Base-by-base conservation (phyloP, 352 stramenopile species). In the Phytopythium aichiense region DNA sequence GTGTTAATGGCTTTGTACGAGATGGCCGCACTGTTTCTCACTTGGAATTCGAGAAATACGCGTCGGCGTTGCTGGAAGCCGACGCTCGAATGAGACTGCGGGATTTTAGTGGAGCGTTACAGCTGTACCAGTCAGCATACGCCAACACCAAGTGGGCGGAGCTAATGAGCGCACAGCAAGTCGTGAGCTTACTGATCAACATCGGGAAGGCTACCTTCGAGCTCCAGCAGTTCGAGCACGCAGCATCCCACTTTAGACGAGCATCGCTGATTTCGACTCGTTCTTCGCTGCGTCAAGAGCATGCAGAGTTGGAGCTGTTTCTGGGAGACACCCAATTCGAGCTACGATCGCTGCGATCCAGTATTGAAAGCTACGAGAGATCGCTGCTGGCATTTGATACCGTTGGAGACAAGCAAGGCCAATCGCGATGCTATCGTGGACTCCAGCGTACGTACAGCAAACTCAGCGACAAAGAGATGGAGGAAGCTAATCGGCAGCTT, bases 71-170 rank as follows among this genome's bases (percentile, higher is more conserved):
- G 49, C 38, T 88, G 7, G 74, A 94, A 70, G 82, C 76, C 0
- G 77, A 89, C 25, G 63, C 79, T 16, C 85, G 80, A 45, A 77
- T 88, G 72, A 68, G 81, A 53, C 42, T 91, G 31, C 63, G 72
- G 45, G 73, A 90, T 13, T 84, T 74, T 22, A 67, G 74, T 18
- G 70, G 67, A 45, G 82, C 81, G 9, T 58, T 73, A 11, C 61
- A 35, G 0, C 63, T 85, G 15, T 91, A 85, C 61, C 63, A 80
- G 2, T 23, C 70, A 50, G 73, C 86, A 1, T 51, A 76, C 28
- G 68, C 35, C 43, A 77, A 88, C 18, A n/a, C 68, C 2, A 54
- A 49, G 3, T 88, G 79, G 71, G 60, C 71, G 12, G 60, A 79
- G 13, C 53, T 71, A 16, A 85, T 91, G 72, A 50, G 60, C 11